Percentiles rank a stretch among this genome's conserved stretches.
phyloP scores from a whole-genome alignment of 192 early-diverging fungal genomes.

The Linderina pennispora region DNA sequence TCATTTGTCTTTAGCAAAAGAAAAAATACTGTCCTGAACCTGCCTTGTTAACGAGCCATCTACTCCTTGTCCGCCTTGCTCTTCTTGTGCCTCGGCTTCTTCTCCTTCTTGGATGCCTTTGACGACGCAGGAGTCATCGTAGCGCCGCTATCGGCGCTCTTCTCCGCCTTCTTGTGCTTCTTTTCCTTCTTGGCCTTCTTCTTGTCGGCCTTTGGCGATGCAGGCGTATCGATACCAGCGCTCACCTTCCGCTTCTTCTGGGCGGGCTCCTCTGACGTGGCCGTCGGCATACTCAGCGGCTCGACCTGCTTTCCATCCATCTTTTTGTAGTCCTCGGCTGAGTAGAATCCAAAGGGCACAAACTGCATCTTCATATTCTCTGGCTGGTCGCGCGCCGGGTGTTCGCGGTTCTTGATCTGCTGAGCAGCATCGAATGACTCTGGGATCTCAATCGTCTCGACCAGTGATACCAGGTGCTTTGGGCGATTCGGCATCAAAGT shows the following conservation, averaged over 20 bases:
- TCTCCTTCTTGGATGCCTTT: slow-evolving; percentile 1
- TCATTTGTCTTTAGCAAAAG: too few relatives aligned
- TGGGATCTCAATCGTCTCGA: slow-evolving; percentile 31
- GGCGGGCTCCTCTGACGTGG: not conserved
- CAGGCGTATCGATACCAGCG: not conserved
- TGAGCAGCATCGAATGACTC: slow-evolving; percentile 13
- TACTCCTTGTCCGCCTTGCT: slow-evolving; percentile 13
- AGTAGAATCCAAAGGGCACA: slow-evolving; percentile 43
- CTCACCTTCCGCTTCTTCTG: slow-evolving; percentile 4
- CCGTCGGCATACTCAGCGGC: too few relatives aligned
- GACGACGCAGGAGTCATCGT: slow-evolving; percentile 1
- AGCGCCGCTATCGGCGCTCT: not conserved
- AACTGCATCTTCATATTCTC: slow-evolving; percentile 42
- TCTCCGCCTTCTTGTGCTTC: not conserved
- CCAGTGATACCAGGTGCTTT: slow-evolving; percentile 19
- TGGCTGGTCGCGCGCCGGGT: slow-evolving; percentile 21
- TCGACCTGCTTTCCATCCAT: not conserved
- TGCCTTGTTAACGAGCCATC: too few relatives aligned
- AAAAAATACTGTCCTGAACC: too few relatives aligned
- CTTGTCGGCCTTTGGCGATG: not conserved
- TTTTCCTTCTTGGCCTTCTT: not conserved
- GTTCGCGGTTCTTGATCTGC: slow-evolving; percentile 10
- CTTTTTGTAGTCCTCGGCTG: slow-evolving; percentile 32
- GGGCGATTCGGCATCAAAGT: slow-evolving; percentile 22
- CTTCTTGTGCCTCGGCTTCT: slow-evolving; percentile 1